Conservation (phyloP, 495 filamentous ascomycete genomes). For the Penicillium subrubescens region DNA sequence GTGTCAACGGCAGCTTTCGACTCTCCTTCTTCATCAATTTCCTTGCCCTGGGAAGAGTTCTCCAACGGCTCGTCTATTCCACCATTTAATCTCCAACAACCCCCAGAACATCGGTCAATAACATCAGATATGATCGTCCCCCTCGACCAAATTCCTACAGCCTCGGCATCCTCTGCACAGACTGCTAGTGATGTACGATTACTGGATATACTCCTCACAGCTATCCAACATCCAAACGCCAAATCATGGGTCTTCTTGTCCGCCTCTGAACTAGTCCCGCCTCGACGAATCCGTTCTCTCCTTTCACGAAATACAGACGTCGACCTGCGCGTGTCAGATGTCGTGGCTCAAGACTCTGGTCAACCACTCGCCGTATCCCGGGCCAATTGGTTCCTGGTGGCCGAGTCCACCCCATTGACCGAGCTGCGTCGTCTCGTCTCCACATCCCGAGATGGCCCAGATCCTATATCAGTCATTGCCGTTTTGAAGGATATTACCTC, state of each 20-base stretch:
- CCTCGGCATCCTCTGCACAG: constrained; percentile 38
- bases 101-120: constrained; percentile 18
- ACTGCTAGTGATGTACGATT: constrained; percentile 30
- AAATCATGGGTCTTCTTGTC: constrained; percentile 50
- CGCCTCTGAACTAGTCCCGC: constrained; percentile 37
- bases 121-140: constrained; percentile 30
- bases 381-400: constrained; percentile 36
- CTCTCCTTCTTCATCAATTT: constrained; percentile 37
- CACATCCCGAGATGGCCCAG: constrained; percentile 15
- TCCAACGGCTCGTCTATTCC: constrained; percentile 16
- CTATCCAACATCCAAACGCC: constrained; percentile 46
- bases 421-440: constrained; percentile 31
- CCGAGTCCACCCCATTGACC: constrained; percentile 36
- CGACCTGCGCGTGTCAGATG: constrained; percentile 35
- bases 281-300: constrained; percentile 36
- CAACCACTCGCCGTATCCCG: constrained; percentile 28
- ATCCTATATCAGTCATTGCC: constrained; percentile 33
- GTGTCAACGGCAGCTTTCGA: constrained; percentile 35
- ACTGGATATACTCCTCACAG: constrained; percentile 47
- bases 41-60: constrained; percentile 36
- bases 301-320: constrained; percentile 37
- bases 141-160: constrained; percentile 42
- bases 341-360: constrained; percentile 17
- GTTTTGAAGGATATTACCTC: constrained; percentile 32
- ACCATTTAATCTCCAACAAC: constrained; percentile 23